Percentiles rank a stretch among this genome's conserved stretches.
Evolutionary conservation across 2,329 filamentous ascomycete genomes (phyloP).

Genomic region (Taxawa tesnikishii): DNA sequence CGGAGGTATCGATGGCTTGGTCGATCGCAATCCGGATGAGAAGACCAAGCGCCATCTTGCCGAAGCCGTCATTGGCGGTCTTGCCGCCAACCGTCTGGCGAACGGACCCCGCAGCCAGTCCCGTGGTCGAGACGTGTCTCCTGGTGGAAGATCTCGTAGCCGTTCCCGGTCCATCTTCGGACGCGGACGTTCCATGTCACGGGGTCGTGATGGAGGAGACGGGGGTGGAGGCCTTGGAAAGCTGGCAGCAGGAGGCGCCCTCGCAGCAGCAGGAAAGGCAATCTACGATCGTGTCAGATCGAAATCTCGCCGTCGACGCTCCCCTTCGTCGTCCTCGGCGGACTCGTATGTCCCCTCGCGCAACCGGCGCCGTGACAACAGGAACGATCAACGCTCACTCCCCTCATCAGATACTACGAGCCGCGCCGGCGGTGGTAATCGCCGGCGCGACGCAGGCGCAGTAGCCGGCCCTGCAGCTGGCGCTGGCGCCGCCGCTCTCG

Average conservation of each 20-base stretch:
- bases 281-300: slow-evolving; percentile 43
- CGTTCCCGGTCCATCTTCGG: slow-evolving; percentile 49
- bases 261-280: slow-evolving; percentile 38
- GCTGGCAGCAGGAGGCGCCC: slow-evolving; percentile 35
- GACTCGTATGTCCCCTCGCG: slow-evolving; percentile 41
- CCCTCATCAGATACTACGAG: slow-evolving; percentile 26
- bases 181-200: slow-evolving; percentile 38
- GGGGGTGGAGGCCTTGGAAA: slow-evolving; percentile 33
- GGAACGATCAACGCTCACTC: slow-evolving; percentile 23
- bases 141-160: slow-evolving; percentile 49
- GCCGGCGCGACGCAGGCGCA: slow-evolving; percentile 27
- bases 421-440: slow-evolving; percentile 20
- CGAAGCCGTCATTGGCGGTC: slow-evolving; percentile 78
- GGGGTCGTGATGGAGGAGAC: slow-evolving; percentile 31
- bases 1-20: slow-evolving; percentile 70
- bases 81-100: slow-evolving; percentile 73
- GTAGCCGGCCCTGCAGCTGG: slow-evolving; percentile 27
- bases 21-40: slow-evolving; percentile 56
- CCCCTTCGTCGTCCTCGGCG: slow-evolving; percentile 32
- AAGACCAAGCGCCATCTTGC: slow-evolving; percentile 69
- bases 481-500: slow-evolving; percentile 21
- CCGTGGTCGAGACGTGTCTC: slow-evolving; percentile 38
- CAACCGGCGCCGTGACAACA: slow-evolving; percentile 24
- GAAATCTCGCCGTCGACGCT: slow-evolving; percentile 37
- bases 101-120: slow-evolving; percentile 65